These are phyloP conservation scores for Pseudonectria buxi DNA, from an alignment of 2,329 filamentous ascomycete genomes.

Conservation along the genomic window DNA sequence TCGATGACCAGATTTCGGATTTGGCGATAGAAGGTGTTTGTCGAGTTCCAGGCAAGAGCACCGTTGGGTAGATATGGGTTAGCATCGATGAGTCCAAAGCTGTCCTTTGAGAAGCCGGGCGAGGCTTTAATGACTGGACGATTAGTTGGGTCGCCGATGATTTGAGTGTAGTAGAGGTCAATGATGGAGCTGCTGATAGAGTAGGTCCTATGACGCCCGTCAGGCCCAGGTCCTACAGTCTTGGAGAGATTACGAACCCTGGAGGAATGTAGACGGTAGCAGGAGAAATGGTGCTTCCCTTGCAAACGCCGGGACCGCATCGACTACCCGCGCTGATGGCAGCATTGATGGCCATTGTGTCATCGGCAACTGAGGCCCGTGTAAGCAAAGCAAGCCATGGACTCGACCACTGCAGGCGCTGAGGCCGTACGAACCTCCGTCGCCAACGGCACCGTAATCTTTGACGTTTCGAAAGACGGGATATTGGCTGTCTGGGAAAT, in stretches of 20 bases:
- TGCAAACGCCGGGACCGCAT: constrained; percentile 19
- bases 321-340: constrained; percentile 19
- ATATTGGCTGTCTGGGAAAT: constrained; percentile 22
- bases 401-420: not conserved
- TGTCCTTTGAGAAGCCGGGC: constrained; percentile 35
- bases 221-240: constrained; percentile 14
- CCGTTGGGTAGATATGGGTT: constrained; percentile 37
- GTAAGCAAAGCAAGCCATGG: constrained; percentile 5
- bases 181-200: constrained; percentile 63
- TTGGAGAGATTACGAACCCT: constrained; percentile 23
- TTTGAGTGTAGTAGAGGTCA: constrained; percentile 72
- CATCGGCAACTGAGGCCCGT: constrained; percentile 14
- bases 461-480: constrained; percentile 26
- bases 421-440: constrained; percentile 17
- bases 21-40: constrained; percentile 54
- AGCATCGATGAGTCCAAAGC: constrained; percentile 41
- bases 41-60: constrained; percentile 41
- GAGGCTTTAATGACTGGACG: constrained; percentile 50
- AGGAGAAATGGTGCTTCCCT: constrained; percentile 28
- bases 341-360: constrained; percentile 23
- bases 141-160: constrained; percentile 62
- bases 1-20: constrained; percentile 52
- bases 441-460: constrained; percentile 24
- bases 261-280: constrained; percentile 33
- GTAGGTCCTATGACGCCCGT: constrained; percentile 46